Percentiles rank a stretch among this genome's conserved stretches.
Conservation (phyloP, 495 filamentous ascomycete genomes). For the Penicillium roqueforti region DNA sequence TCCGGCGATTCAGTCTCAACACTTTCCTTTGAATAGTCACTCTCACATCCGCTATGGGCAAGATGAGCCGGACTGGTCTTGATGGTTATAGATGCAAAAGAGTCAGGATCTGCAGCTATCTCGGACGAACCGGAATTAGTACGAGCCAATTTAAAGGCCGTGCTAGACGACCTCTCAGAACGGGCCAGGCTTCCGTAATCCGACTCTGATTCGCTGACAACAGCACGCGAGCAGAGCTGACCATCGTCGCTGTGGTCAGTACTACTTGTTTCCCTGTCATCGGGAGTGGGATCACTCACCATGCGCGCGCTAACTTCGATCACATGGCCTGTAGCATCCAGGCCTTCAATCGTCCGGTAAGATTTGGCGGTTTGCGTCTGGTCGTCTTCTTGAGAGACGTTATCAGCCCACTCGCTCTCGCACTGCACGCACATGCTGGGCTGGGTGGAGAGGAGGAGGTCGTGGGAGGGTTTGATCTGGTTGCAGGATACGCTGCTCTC, state of each 20-base stretch:
- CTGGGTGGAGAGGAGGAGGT: slow-evolving; percentile 3
- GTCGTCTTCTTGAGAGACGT: not conserved
- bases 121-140: not conserved
- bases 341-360: slow-evolving; percentile 3
- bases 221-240: not conserved
- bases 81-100: not conserved
- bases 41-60: not conserved
- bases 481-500: slow-evolving; percentile 4
- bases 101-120: not conserved
- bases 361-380: not conserved
- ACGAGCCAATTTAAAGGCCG: not conserved
- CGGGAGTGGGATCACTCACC: not conserved
- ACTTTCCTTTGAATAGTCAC: not conserved
- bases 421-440: slow-evolving; percentile 15
- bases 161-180: not conserved
- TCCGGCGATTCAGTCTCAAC: not conserved
- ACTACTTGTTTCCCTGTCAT: not conserved
- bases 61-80: not conserved
- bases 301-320: slow-evolving; percentile 14
- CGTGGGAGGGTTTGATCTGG: slow-evolving; percentile 2
- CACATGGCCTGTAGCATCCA: not conserved
- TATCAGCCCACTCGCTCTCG: slow-evolving; percentile 5
- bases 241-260: not conserved
- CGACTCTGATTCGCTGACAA: not conserved
- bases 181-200: not conserved